Evolutionary conservation across 345 rosid genomes (phyloP), one percentile per base, ranked within the genome.

Genomic region (Erucastrum elatum): DNA sequence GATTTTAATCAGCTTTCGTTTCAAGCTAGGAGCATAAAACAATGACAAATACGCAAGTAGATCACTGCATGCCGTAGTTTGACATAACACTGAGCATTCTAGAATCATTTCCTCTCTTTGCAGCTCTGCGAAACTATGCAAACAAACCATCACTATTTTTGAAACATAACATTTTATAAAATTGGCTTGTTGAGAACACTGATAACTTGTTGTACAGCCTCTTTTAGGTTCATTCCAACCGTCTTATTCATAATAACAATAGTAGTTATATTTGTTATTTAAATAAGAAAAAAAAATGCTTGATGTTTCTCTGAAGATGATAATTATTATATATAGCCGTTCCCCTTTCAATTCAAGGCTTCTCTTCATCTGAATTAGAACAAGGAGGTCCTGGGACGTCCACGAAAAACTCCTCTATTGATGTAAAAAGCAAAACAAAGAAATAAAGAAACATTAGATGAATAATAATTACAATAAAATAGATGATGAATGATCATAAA

Each of bases 291-390:
- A 12, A 62, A 30, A 9, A 29, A 21, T 30, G 62, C 3, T 35
- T 39, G 34, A 5, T 63, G 46, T 27, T 34, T 62, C 39, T 71
- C 75, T 70, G 11, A 72, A 30, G 66, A 59, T 44, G 77, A 72
- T 31, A 56, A 25, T 21, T 21, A 56, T 12, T 27, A 61, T 61
- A 29, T 12, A 56, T 12, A 12, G 72, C 53, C 30, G 17, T 49
- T 39, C 82, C 84, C 87, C 0, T 61, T 39, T 72, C 8, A 34
- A 11, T 30, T 87, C 85, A 92, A 69, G 87, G 80, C 80, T 78
- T 90, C 75, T 95, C 97, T 86, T 95, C 99, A 30, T 93, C 99
- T n/a, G 96, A 90, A 33, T 83, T 94, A 65, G 90, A 87, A 77
- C 87, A 85, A 25, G 90, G 85, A 39, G 86, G 94, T 72, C 90